Evolutionary conservation across 2,329 filamentous ascomycete genomes (phyloP).

Genomic region (Curvularia sp.): DNA sequence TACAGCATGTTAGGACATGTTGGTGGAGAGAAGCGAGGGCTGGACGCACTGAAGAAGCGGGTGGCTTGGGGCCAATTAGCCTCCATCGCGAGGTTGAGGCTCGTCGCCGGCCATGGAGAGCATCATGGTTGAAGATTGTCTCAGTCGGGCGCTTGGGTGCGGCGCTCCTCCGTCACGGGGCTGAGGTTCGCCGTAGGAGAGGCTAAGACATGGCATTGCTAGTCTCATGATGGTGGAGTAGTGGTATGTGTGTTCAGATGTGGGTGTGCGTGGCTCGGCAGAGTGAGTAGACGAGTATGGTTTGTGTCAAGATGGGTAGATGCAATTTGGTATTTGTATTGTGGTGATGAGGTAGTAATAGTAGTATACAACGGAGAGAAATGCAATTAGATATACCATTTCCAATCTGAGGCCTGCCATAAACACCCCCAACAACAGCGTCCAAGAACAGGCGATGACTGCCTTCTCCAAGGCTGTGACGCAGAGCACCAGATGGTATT

Average conservation of each 20-base stretch:
- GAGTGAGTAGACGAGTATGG: constrained; percentile 24
- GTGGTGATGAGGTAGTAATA: constrained; percentile 10
- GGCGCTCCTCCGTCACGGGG: constrained; percentile 47
- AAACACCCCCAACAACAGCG: constrained; percentile 19
- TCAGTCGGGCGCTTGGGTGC: constrained; percentile 29
- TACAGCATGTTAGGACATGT: constrained; percentile 21
- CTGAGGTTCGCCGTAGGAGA: constrained; percentile 30
- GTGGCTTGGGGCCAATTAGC: constrained; percentile 26
- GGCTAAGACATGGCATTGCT: constrained; percentile 14
- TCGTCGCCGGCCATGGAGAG: constrained; percentile 26
- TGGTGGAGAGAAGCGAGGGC: not conserved
- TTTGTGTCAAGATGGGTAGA: constrained; percentile 16
- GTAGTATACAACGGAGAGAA: constrained; percentile 18
- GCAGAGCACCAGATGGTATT: constrained; percentile 28
- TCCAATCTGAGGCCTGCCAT: constrained; percentile 34
- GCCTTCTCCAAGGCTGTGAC: constrained; percentile 46
- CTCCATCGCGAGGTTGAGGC: constrained; percentile 42
- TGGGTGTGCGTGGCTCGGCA: constrained; percentile 12
- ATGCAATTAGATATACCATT: constrained; percentile 26
- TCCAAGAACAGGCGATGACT: constrained; percentile 38
- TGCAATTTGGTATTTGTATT: constrained; percentile 19
- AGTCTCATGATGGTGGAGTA: constrained; percentile 27
- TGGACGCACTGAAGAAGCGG: constrained; percentile 18
- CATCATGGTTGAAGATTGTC: constrained; percentile 27
- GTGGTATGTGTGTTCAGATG: constrained; percentile 8